Evolutionary conservation across 2,329 filamentous ascomycete genomes (phyloP).

Genomic region (Madurella mycetomatis): DNA sequence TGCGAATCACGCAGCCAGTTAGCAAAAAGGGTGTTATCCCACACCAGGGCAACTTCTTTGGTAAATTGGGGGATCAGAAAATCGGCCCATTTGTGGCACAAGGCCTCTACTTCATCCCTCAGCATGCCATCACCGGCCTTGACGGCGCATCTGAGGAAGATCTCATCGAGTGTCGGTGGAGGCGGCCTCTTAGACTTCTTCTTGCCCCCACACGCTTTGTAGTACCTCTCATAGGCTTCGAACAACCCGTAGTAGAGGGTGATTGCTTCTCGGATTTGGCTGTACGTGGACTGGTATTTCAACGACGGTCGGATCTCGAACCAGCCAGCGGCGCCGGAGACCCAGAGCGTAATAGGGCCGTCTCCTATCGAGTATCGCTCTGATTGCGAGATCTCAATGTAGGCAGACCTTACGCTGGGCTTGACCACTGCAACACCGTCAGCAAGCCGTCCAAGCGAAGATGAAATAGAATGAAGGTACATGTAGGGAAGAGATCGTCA

Average conservation of each 20-base stretch:
- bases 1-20: slow-evolving; percentile 43
- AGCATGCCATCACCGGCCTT: slow-evolving; percentile 49
- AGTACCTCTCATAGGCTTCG: slow-evolving; percentile 47
- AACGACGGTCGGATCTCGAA: slow-evolving; percentile 60
- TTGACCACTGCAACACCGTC: slow-evolving; percentile 31
- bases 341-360: slow-evolving; percentile 57
- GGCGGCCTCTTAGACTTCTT: slow-evolving; percentile 30
- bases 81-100: slow-evolving; percentile 45
- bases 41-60: slow-evolving; percentile 38
- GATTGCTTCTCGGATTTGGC: slow-evolving; percentile 59
- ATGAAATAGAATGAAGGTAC: neutral
- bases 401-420: slow-evolving; percentile 29
- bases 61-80: slow-evolving; percentile 52
- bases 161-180: slow-evolving; percentile 29
- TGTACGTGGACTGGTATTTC: slow-evolving; percentile 52
- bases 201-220: slow-evolving; percentile 31
- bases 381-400: slow-evolving; percentile 53
- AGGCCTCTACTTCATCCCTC: slow-evolving; percentile 44
- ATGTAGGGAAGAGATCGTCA: slow-evolving; percentile 39
- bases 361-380: slow-evolving; percentile 51
- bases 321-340: slow-evolving; percentile 61
- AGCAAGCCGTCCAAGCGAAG: neutral
- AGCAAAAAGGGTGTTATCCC: slow-evolving; percentile 45
- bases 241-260: slow-evolving; percentile 59
- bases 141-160: slow-evolving; percentile 46